Evolutionary conservation across 2,329 filamentous ascomycete genomes (phyloP).

Genomic region (Macrophomina phaseolina): DNA sequence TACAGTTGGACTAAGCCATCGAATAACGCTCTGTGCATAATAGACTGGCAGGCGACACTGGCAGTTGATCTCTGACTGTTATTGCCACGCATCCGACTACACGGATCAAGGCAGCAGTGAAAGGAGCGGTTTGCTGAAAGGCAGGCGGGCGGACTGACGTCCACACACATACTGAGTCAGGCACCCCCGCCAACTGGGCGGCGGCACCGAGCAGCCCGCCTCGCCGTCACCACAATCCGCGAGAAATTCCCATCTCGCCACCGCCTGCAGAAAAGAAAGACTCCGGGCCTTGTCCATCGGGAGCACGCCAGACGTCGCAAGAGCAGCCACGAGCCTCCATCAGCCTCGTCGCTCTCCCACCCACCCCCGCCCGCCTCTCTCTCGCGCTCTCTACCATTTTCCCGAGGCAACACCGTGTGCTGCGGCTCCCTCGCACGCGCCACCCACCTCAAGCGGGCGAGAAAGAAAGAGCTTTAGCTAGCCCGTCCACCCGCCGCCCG

Average conservation of each 20-base stretch:
- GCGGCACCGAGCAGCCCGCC: conserved; percentile 9
- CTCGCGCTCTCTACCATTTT: not conserved
- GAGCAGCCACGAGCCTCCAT: not conserved
- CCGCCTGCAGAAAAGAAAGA: not conserved
- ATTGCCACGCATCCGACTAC: not conserved
- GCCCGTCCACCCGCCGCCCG: not conserved
- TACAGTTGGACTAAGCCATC: not conserved
- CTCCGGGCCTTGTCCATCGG: not conserved
- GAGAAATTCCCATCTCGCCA: conserved; percentile 28
- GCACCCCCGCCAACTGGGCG: conserved; percentile 23
- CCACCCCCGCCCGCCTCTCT: not conserved
- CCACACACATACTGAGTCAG: conserved; percentile 21
- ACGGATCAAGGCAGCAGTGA: not conserved
- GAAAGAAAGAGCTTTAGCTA: conserved; percentile 19
- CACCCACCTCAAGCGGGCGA: not conserved
- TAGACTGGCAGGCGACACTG: too few species aligned
- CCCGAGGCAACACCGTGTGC: conserved; percentile 6
- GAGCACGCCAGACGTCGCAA: conserved; percentile 4
- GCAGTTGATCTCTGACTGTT: too few species aligned
- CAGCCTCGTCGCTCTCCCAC: conserved; percentile 3
- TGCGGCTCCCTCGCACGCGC: conserved; percentile 4
- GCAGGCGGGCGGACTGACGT: not conserved
- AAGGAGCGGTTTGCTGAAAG: not conserved
- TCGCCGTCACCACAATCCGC: conserved; percentile 25
- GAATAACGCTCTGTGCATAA: not conserved